Percentiles rank a stretch among this genome's conserved stretches.
phyloP scores from a whole-genome alignment of 768 basidiomycete species.

The Psilocybe cubensis region DNA sequence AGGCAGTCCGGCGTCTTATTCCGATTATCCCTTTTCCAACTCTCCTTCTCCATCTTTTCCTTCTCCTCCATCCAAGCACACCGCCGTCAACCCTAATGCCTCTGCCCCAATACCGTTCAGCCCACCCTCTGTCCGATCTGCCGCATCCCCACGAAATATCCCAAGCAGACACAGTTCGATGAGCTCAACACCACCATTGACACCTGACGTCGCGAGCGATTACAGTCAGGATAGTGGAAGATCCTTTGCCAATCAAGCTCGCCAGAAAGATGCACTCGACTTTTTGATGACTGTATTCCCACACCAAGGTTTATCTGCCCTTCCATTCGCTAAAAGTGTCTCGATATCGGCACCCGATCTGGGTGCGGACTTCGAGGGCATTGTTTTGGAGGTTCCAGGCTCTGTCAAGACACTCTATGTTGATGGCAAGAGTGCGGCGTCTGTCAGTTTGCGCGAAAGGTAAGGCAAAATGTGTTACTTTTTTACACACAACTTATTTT shows the following conservation, averaged over 20 bases:
- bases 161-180: slow-evolving; percentile 44
- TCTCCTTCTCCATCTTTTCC: slow-evolving; percentile 39
- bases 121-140: slow-evolving; percentile 23
- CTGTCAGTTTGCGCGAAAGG: slow-evolving; percentile 85
- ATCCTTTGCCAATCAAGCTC: slow-evolving; percentile 42
- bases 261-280: slow-evolving; percentile 71
- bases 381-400: slow-evolving; percentile 75
- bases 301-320: slow-evolving; percentile 62
- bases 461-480: slow-evolving; percentile 30
- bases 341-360: slow-evolving; percentile 71
- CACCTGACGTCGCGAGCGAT: slow-evolving; percentile 67
- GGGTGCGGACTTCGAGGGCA: slow-evolving; percentile 73
- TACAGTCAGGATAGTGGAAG: slow-evolving; percentile 40
- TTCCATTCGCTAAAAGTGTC: slow-evolving; percentile 78
- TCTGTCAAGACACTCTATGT: slow-evolving; percentile 81
- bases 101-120: slow-evolving; percentile 17
- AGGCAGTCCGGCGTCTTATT: slow-evolving; percentile 80
- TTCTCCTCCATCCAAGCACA: slow-evolving; percentile 21
- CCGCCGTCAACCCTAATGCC: slow-evolving; percentile 18
- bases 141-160: slow-evolving; percentile 44
- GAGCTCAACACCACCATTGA: slow-evolving; percentile 75
- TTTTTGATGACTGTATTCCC: slow-evolving; percentile 84
- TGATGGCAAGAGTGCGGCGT: slow-evolving; percentile 80
- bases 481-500: slow-evolving; percentile 1
- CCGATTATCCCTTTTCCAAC: slow-evolving; percentile 41